These are phyloP conservation scores for Leishmania mexicana DNA, from an alignment of 208 protist genomes.

Conservation along the genomic window DNA sequence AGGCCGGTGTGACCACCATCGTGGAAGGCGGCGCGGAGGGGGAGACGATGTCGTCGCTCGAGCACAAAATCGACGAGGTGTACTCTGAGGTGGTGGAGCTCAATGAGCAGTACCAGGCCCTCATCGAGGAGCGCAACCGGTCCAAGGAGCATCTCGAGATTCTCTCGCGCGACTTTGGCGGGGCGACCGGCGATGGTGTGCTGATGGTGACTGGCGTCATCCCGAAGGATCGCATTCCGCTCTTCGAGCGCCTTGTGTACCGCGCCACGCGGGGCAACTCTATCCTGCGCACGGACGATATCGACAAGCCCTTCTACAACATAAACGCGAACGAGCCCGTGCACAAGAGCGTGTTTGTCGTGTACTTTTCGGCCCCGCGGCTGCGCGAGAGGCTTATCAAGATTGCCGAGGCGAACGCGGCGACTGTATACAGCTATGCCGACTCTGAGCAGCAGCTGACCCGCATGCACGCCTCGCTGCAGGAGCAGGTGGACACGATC, in stretches of 20 bases:
- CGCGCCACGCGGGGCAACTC: constrained; percentile 97
- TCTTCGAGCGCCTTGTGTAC: constrained; percentile 96
- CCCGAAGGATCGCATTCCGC: constrained; percentile 77
- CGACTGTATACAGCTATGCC: constrained; percentile 95
- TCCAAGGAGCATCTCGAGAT: constrained; percentile 85
- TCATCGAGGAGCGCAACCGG: constrained; percentile 83
- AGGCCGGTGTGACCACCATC: constrained; percentile 61
- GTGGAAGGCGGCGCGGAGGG: constrained; percentile 44
- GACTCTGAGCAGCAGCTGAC: constrained; percentile 81
- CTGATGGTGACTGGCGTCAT: constrained; percentile 96
- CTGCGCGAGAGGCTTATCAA: constrained; percentile 92
- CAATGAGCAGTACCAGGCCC: constrained; percentile 86
- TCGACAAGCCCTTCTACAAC: constrained; percentile 93
- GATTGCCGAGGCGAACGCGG: constrained; percentile 96
- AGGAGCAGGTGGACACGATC: constrained; percentile 76
- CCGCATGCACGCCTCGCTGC: constrained; percentile 65
- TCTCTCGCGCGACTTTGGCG: constrained; percentile 71
- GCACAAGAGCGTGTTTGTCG: constrained; percentile 96
- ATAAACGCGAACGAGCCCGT: constrained; percentile 72
- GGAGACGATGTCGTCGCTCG: constrained; percentile 86
- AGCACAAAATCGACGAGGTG: constrained; percentile 91
- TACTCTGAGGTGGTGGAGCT: constrained; percentile 93
- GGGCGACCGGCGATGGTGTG: constrained; percentile 59
- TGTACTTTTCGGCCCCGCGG: constrained; percentile 97
- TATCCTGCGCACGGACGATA: constrained; percentile 89